A percentile compares a stretch with the other conserved stretches of the same genome.
Evolutionary conservation across 305 asterid genomes (phyloP).

Genomic region (Fraxinus xanthoxyloides): DNA sequence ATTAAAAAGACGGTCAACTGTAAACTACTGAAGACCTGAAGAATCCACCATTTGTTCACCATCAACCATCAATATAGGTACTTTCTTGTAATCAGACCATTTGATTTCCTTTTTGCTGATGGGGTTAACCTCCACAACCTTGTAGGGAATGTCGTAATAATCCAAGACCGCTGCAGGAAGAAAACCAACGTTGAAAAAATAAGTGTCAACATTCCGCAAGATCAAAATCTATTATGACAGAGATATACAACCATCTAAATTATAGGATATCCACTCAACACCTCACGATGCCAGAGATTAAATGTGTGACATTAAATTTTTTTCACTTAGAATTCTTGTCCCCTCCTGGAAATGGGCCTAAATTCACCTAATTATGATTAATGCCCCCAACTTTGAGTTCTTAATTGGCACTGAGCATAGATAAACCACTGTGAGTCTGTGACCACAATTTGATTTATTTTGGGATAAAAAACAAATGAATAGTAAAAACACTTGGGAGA

Average conservation of each 20-base stretch:
- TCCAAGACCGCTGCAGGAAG: constrained; percentile 50
- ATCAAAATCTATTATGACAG: not conserved
- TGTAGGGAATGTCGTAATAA: constrained; percentile 82
- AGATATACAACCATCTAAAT: not conserved
- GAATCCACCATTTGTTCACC: constrained; percentile 79
- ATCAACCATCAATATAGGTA: constrained; percentile 86
- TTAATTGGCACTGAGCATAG: not conserved
- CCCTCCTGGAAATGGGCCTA: not conserved
- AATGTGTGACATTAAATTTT: not conserved
- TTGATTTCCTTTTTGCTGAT: constrained; percentile 86
- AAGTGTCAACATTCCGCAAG: not conserved
- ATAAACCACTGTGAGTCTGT: not conserved
- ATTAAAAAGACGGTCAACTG: not conserved
- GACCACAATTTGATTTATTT: not conserved
- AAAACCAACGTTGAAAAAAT: not conserved
- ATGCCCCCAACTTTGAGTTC: not conserved
- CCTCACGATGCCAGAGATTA: not conserved
- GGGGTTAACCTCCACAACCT: constrained; percentile 91
- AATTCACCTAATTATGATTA: not conserved
- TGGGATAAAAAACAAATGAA: not conserved
- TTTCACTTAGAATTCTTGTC: not conserved
- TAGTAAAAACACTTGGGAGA: not conserved
- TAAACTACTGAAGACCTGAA: constrained; percentile 47
- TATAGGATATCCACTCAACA: not conserved
- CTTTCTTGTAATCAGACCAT: constrained; percentile 97